Evolutionary conservation across 306 rosid genomes (phyloP), one percentile per base, ranked within the genome.

Genomic region (Ormosia semicastrata): DNA sequence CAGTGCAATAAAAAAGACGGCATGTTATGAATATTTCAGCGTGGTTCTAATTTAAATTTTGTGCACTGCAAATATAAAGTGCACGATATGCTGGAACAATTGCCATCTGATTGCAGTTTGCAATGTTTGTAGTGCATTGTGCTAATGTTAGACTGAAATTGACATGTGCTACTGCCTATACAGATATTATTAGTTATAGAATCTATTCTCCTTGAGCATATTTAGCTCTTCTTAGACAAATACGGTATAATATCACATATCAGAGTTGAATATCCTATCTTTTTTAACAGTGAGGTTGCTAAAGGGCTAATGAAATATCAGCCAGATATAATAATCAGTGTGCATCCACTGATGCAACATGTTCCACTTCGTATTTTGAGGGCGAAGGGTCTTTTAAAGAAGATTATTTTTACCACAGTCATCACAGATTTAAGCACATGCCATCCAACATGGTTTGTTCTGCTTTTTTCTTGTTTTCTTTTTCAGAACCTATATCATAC

Each of bases 261-360:
- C 39, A 33, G 59, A 47, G 9, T 76, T 84, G 73, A 54, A 43
- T 67, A 57, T 77, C 36, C 47, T 37, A 30, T 66, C 36, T 65
- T 36, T 32, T 71, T 71, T 66, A 57, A 17, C 85, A 94, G 97
- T 39, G 92, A 90, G 85, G 90, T 94, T 67, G 97, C 97, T 29
- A 94, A 90, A 85, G 99, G 99, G 56, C 58, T 95, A 76, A 90
- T 95, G 99, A 93, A 95, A 88, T 95, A 95, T 85, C 91, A 88
- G 83, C 99, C 99, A n/a, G 97, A 95, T 85, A 92, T 95, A 73
- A 95, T 95, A 73, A 95, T 95, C 87, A 95, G 99, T 78, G 99
- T 95, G 47, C 99, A 95, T 83, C 99, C 99, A 4, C 86, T 95
- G 81, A 95, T 95, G 99, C 99, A 95, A 44, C 99, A 95, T 4